Evolutionary conservation across 129 eudicot species (phyloP), one percentile per base, ranked within the genome.

Genomic region (Flaveria linearis): DNA sequence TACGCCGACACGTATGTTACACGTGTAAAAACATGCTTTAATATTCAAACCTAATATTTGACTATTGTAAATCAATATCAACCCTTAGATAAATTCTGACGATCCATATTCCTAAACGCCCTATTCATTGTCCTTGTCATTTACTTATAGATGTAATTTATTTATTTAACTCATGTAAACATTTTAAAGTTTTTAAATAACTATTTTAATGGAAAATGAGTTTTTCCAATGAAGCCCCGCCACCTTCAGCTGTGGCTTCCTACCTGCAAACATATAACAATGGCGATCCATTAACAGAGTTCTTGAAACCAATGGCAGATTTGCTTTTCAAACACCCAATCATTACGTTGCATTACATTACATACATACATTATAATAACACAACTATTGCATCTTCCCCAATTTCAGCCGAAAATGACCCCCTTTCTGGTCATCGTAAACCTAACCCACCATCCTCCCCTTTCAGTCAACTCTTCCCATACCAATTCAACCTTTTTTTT

Each of bases 401-500:
- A 83, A 22, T 63, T 17, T 72, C 71, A 66, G 51, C 72, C 73
- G 67, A 71, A 80, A 33, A 47, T 52, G 67, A 60, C 53, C 80
- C 71, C 42, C 66, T 22, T 33, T 71, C 62, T 16, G 18, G 76
- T 74, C 85, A 73, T 81, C 78, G 83, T 43, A 53, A 77, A 53
- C 83, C 85, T 62, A 81, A 78, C 83, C 88, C 85, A 77, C 78
- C 74, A 49, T 63, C 84, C 9, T 45, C 18, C 22, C 33, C 43
- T 47, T 26, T 36, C 71, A 72, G 82, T 84, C 85, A 84, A 84
- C 84, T 45, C 81, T 64, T 75, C 41, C 9, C 14, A 9, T 60
- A 13, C 47, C 71, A 16, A 42, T 28, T 76, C 17, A 73, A n/a
- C 39, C 25, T 68, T 2, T 26, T 1, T 28, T 28, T 28, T 28